phyloP scores from a whole-genome alignment of 345 rosid genomes.

The Raphanus sativus region DNA sequence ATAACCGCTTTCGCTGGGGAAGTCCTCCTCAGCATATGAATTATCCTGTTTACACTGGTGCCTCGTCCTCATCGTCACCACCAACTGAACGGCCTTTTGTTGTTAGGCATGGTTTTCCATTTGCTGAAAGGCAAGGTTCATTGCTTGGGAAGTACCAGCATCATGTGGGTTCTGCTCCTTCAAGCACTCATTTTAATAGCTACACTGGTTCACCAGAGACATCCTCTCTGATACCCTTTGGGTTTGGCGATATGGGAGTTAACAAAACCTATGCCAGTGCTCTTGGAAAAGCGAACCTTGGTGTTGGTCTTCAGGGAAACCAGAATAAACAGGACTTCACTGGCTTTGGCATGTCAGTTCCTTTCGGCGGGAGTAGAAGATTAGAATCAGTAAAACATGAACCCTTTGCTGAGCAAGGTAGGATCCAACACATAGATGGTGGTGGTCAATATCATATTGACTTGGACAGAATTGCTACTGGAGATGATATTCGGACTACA shows the following conservation, averaged over 20 bases:
- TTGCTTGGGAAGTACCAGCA: conserved; percentile 59
- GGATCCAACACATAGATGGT: conserved; percentile 55
- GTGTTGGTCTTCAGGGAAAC: not conserved
- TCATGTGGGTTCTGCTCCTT: conserved; percentile 95
- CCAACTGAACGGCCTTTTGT: conserved; percentile 52
- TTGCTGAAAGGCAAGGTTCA: conserved; percentile 50
- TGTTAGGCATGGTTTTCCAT: conserved; percentile 44
- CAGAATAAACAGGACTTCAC: conserved; percentile 51
- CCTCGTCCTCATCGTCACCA: conserved; percentile 48
- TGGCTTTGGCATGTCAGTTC: conserved; percentile 54
- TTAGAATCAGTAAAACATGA: conserved; percentile 47
- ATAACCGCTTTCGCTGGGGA: conserved; percentile 94
- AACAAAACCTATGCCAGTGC: conserved; percentile 49
- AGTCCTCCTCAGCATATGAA: conserved; percentile 60
- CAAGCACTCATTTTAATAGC: conserved; percentile 58
- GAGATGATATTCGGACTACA: conserved; percentile 85
- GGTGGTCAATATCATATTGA: conserved; percentile 78
- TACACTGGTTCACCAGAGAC: conserved; percentile 59
- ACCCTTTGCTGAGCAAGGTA: conserved; percentile 52
- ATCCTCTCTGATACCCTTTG: conserved; percentile 50
- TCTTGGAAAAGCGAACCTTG: conserved; percentile 29
- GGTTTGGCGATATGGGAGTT: conserved; percentile 50
- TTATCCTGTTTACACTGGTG: conserved; percentile 56
- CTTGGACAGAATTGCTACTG: conserved; percentile 64
- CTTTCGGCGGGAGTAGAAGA: conserved; percentile 54